A percentile compares a stretch with the other conserved stretches of the same genome.
Evolutionary conservation across 352 stramenopile genomes (phyloP).

Genomic region (Globisporangium apiculatum): DNA sequence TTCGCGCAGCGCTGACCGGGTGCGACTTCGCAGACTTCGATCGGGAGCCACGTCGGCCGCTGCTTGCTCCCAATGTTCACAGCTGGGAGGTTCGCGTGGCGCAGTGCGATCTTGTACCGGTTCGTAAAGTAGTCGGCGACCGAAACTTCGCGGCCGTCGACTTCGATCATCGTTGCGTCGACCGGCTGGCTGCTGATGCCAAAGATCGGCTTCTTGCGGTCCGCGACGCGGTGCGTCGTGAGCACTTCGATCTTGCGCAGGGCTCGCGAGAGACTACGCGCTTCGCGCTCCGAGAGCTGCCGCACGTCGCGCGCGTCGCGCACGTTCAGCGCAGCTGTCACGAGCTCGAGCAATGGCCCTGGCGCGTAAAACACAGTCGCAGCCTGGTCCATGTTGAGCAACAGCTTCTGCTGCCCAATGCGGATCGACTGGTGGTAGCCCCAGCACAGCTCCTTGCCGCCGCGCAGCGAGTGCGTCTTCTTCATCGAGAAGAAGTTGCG

Average conservation of each 20-base stretch:
- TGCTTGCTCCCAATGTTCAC: constrained; percentile 63
- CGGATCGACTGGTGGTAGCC: constrained; percentile 70
- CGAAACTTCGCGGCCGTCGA: constrained; percentile 44
- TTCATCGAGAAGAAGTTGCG: constrained; percentile 72
- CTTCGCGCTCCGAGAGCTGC: constrained; percentile 26
- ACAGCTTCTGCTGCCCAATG: constrained; percentile 38
- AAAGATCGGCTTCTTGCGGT: constrained; percentile 48
- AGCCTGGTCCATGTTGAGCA: constrained; percentile 69
- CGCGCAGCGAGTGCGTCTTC: constrained; percentile 43
- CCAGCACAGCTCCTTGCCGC: constrained; percentile 64
- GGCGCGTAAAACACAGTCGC: constrained; percentile 65
- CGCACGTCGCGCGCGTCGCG: constrained; percentile 29
- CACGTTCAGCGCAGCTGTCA: constrained; percentile 28
- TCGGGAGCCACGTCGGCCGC: constrained; percentile 55
- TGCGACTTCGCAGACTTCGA: constrained; percentile 77
- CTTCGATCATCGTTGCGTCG: constrained; percentile 37
- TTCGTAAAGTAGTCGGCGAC: constrained; percentile 58
- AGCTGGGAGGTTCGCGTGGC: constrained; percentile 54
- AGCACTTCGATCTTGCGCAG: constrained; percentile 52
- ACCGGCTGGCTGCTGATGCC: constrained; percentile 38
- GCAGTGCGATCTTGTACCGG: constrained; percentile 46
- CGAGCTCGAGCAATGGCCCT: constrained; percentile 44
- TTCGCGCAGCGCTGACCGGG: constrained; percentile 62
- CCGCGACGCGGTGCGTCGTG: constrained; percentile 43
- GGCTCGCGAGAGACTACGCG: constrained; percentile 21